phyloP scores from a whole-genome alignment of 208 protist species.

The Trypanosoma lewisi region DNA sequence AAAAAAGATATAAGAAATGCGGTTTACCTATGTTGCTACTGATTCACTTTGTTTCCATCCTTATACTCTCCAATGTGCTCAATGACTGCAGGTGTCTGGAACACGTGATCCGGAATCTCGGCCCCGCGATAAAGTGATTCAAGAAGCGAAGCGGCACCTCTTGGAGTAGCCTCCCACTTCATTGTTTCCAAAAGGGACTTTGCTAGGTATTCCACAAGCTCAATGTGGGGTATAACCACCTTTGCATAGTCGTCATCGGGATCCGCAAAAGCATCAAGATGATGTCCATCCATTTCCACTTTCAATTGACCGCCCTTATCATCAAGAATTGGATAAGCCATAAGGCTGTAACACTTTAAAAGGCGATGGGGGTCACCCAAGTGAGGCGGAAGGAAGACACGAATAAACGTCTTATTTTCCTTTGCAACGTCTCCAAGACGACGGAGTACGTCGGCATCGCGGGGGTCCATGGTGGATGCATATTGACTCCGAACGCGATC shows the following conservation, averaged over 20 bases:
- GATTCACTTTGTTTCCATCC: slow-evolving; percentile 72
- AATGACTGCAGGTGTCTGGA: slow-evolving; percentile 87
- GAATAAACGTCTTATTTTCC: slow-evolving; percentile 88
- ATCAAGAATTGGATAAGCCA: slow-evolving; percentile 89
- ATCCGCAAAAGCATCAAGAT: slow-evolving; percentile 85
- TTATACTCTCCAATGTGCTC: slow-evolving; percentile 78
- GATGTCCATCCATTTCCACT: slow-evolving; percentile 81
- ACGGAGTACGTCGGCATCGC: slow-evolving; percentile 78
- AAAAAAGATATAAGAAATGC: slow-evolving; percentile 10
- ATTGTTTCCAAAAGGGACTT: slow-evolving; percentile 86
- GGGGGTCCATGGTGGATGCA: slow-evolving; percentile 84
- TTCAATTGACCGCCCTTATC: slow-evolving; percentile 87
- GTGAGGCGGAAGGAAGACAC: slow-evolving; percentile 82
- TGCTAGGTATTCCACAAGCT: slow-evolving; percentile 84
- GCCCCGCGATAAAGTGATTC: slow-evolving; percentile 89
- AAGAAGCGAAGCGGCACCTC: slow-evolving; percentile 81
- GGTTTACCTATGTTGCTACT: slow-evolving; percentile 27
- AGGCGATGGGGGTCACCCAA: slow-evolving; percentile 87
- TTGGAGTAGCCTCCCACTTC: slow-evolving; percentile 87
- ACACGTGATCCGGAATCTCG: slow-evolving; percentile 88
- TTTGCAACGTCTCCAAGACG: slow-evolving; percentile 76
- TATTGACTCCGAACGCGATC: slow-evolving; percentile 78
- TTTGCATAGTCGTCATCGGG: slow-evolving; percentile 90
- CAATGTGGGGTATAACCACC: slow-evolving; percentile 87
- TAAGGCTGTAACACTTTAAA: slow-evolving; percentile 88